Percentiles rank a stretch among this genome's conserved stretches.
These are phyloP conservation scores for Acer yangbiense DNA, from an alignment of 345 rosid species.

Conservation along the genomic window DNA sequence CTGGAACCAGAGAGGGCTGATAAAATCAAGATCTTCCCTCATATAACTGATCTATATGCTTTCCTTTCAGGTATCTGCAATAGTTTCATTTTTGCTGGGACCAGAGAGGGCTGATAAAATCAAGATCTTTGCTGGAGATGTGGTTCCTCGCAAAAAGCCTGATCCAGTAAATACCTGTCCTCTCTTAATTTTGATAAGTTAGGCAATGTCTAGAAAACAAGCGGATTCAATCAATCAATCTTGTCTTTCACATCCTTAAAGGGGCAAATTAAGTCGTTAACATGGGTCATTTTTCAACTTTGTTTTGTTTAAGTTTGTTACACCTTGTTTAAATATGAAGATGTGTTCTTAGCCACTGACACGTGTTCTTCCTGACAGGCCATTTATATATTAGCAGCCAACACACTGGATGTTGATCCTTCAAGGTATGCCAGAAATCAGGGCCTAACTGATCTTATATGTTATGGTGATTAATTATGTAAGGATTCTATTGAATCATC, in stretches of 20 bases:
- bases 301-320: neutral
- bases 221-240: neutral
- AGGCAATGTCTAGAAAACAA: conserved; percentile 6
- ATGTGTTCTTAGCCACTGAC: conserved; percentile 10
- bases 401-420: conserved; percentile 84
- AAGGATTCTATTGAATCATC: neutral
- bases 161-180: conserved; percentile 59
- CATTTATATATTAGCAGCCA: conserved; percentile 85
- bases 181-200: conserved; percentile 8
- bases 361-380: conserved; percentile 51
- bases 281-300: neutral
- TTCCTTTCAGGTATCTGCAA: conserved; percentile 77
- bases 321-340: neutral
- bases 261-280: neutral
- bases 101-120: conserved; percentile 84
- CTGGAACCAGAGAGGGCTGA: conserved; percentile 87
- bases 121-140: conserved; percentile 93
- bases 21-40: conserved; percentile 77
- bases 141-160: conserved; percentile 90
- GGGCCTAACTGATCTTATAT: neutral
- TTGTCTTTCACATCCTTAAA: neutral
- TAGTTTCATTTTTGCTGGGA: conserved; percentile 89
- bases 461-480: neutral
- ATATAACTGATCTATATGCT: neutral
- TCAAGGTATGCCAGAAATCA: conserved; percentile 54